Evolutionary conservation across 2,329 filamentous ascomycete genomes (phyloP).

Genomic region (Ceratocystis papillata): DNA sequence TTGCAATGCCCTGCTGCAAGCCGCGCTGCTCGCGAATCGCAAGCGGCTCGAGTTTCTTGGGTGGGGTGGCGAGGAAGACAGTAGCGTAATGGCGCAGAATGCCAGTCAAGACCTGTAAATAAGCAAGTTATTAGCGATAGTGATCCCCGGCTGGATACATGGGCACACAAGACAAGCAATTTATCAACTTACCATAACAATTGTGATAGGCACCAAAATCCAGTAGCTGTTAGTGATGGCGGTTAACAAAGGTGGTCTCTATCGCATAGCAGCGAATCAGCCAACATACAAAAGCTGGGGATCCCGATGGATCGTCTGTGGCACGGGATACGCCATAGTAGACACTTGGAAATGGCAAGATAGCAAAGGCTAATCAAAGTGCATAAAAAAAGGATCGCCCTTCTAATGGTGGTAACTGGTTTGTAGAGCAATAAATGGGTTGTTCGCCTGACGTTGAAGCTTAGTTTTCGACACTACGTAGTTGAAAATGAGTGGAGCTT

Average conservation of each 20-base stretch:
- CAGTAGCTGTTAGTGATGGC: conserved; percentile 60
- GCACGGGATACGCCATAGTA: conserved; percentile 25
- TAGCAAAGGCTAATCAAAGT: neutral
- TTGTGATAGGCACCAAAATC: conserved; percentile 94
- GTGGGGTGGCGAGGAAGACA: conserved; percentile 73
- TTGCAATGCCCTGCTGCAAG: conserved; percentile 70
- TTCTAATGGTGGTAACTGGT: neutral
- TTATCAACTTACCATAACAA: conserved; percentile 61
- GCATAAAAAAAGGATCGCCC: no score
- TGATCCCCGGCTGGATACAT: neutral
- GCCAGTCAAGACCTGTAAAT: conserved; percentile 63
- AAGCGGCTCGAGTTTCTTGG: conserved; percentile 68
- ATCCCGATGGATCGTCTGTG: conserved; percentile 94
- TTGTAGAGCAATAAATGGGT: neutral
- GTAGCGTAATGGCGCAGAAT: conserved; percentile 93
- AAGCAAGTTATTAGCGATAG: neutral
- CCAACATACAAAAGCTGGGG: conserved; percentile 81
- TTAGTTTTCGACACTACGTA: neutral
- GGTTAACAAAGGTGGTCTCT: conserved; percentile 27
- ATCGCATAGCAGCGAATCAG: neutral
- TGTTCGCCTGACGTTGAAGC: neutral
- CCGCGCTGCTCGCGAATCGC: conserved; percentile 77
- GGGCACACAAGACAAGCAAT: neutral
- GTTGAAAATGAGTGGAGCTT: conserved; percentile 3
- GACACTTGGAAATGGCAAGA: neutral